phyloP scores from a whole-genome alignment of 2,329 filamentous ascomycete genomes.

The Ophiostoma angusticollis region DNA sequence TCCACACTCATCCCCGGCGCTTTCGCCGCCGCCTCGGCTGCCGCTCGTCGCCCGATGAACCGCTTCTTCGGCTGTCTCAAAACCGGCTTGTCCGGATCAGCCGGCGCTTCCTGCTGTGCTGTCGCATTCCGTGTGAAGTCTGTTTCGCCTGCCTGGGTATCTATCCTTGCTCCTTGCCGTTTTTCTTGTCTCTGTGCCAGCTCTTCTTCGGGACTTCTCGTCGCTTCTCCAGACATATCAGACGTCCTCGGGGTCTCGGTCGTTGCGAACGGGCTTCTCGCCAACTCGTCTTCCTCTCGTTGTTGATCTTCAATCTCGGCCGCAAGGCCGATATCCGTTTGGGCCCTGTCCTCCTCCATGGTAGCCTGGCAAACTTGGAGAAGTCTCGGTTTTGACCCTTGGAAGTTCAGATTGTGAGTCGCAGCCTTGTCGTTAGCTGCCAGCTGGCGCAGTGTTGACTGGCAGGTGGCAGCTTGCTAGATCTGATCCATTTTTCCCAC shows the following conservation, averaged over 20 bases:
- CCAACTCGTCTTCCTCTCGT: not conserved
- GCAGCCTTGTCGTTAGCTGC: slow-evolving; percentile 10
- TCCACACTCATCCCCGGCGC: slow-evolving; percentile 28
- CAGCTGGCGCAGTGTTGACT: not conserved
- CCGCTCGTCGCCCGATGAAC: slow-evolving; percentile 74
- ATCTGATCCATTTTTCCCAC: slow-evolving; percentile 2
- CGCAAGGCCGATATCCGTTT: slow-evolving; percentile 57
- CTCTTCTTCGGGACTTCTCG: not conserved
- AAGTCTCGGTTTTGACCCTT: no score
- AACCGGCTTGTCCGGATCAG: slow-evolving; percentile 14
- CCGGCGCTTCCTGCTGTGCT: slow-evolving; percentile 23
- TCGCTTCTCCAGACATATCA: not conserved
- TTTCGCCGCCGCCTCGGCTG: slow-evolving; percentile 41
- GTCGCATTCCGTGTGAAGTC: slow-evolving; percentile 10
- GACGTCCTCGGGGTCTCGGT: not conserved
- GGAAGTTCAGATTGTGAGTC: slow-evolving; percentile 2
- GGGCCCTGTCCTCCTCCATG: slow-evolving; percentile 70
- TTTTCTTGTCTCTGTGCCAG: not conserved
- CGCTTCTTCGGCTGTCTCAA: slow-evolving; percentile 73
- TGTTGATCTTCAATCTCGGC: slow-evolving; percentile 42
- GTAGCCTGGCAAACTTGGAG: no score
- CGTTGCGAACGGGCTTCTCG: no score
- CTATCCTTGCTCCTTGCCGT: not conserved
- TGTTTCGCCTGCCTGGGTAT: not conserved
- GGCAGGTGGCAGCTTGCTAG: slow-evolving; percentile 4